Evolutionary conservation across 2,329 filamentous ascomycete genomes (phyloP).

Genomic region (Penicillium sclerotiorum): DNA sequence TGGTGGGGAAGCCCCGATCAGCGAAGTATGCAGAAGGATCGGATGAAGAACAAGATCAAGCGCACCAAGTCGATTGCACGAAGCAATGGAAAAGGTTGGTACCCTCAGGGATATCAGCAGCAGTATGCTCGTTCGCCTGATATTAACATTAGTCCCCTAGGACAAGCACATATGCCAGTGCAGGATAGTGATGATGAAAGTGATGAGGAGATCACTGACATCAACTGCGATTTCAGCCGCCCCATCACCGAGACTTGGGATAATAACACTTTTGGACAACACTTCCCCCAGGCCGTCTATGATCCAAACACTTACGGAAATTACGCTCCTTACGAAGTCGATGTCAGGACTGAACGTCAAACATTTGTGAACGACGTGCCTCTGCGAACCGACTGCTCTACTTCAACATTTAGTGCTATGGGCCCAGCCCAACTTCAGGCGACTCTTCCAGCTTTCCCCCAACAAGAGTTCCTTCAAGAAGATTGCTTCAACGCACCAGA

Average conservation of each 20-base stretch:
- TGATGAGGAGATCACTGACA: neutral
- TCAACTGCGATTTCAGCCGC: conserved; percentile 65
- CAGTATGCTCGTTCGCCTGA: neutral
- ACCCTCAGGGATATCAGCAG: neutral
- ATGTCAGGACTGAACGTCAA: conserved; percentile 93
- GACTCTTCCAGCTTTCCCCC: conserved; percentile 64
- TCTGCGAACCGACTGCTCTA: conserved; percentile 79
- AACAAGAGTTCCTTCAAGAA: conserved; percentile 72
- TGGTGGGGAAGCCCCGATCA: conserved; percentile 97
- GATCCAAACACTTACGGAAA: conserved; percentile 57
- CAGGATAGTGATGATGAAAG: too few relatives aligned
- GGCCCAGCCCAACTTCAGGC: conserved; percentile 73
- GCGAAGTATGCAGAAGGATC: conserved; percentile 83
- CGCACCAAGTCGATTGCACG: conserved; percentile 93
- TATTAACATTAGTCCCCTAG: neutral
- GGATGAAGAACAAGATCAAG: conserved; percentile 97
- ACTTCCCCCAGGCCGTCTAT: conserved; percentile 58
- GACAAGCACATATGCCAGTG: too few relatives aligned
- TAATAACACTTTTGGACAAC: conserved; percentile 42
- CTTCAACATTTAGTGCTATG: conserved; percentile 92
- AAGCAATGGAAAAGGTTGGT: conserved; percentile 53
- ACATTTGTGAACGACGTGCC: conserved; percentile 92
- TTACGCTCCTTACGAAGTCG: conserved; percentile 82
- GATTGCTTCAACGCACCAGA: conserved; percentile 64
- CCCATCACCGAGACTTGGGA: conserved; percentile 55